Evolutionary conservation across 768 basidiomycete genomes (phyloP).

Genomic region (Kwoniella sp.): DNA sequence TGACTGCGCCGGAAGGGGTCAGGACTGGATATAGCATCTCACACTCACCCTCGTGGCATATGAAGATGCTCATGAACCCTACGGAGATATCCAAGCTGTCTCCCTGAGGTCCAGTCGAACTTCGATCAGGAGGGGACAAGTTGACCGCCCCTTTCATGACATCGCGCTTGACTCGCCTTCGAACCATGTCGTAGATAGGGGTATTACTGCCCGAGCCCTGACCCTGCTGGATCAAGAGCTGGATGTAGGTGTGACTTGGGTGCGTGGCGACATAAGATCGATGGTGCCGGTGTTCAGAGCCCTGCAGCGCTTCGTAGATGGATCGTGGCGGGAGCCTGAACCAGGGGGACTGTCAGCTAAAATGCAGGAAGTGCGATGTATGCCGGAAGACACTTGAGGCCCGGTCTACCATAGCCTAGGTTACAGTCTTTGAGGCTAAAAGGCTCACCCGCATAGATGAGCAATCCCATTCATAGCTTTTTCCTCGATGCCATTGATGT

Average conservation of each 20-base stretch:
- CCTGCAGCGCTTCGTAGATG: background rate
- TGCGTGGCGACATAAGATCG: background rate
- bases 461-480: background rate
- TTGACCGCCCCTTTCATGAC: no score
- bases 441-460: background rate
- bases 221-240: background rate
- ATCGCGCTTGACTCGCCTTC: background rate
- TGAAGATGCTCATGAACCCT: conserved; percentile 3
- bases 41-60: background rate
- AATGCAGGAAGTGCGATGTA: background rate
- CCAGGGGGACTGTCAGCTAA: background rate
- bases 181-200: conserved; percentile 1
- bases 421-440: background rate
- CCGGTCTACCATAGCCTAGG: background rate
- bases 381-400: background rate
- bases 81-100: no score
- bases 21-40: background rate
- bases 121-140: no score
- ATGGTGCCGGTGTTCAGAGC: conserved; percentile 2
- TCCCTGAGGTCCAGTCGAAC: no score
- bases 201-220: background rate
- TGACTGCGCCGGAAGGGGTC: no score
- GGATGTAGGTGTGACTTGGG: background rate
- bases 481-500: conserved; percentile 1
- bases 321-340: background rate